Evolutionary conservation across 257 asterid genomes (phyloP), one percentile per base, ranked within the genome.

Genomic region (Nyctanthes arbortristis): DNA sequence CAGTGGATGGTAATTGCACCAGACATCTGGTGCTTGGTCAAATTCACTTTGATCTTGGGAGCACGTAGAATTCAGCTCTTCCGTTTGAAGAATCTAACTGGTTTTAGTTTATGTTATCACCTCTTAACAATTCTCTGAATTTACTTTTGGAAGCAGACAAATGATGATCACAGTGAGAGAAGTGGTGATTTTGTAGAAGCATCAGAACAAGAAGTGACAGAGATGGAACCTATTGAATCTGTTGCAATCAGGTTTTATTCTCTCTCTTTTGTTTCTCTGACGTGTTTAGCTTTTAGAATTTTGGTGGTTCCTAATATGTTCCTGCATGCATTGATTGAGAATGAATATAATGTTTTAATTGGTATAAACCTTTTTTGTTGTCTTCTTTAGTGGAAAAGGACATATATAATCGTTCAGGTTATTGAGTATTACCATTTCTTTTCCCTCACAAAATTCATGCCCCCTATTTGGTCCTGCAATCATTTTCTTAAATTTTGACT

Each of bases 241-340:
- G 68, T 72, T 39, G 32, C 71, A 54, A 31, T 56, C 20, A 75
- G 96, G 92, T 88, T 69, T 61, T 60, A 47, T 30, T 35, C 56
- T 57, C 66, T 61, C 45, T 47, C 58, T 40, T 58, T 62, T 75
- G 13, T 22, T 59, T 47, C 25, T 30, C 49, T 47, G 34, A 30
- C 66, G 5, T 10, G 63, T 58, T 18, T 57, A 29, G 74, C 13
- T 13, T 39, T 57, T 4, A 29, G 14, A 30, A 20, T 34, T 54
- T 49, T 29, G n/a, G n/a, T n/a, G n/a, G n/a, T n/a, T n/a, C n/a
- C n/a, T n/a, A n/a, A n/a, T n/a, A n/a, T n/a, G n/a, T n/a, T n/a
- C n/a, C n/a, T n/a, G n/a, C n/a, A n/a, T n/a, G n/a, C 7, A 14
- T 39, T 39, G 47, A 39, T 39, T 39, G 47, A 11, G 13, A 14